Base-by-base conservation (phyloP, 352 stramenopile genomes). In the Phytophthora citrophthora region DNA sequence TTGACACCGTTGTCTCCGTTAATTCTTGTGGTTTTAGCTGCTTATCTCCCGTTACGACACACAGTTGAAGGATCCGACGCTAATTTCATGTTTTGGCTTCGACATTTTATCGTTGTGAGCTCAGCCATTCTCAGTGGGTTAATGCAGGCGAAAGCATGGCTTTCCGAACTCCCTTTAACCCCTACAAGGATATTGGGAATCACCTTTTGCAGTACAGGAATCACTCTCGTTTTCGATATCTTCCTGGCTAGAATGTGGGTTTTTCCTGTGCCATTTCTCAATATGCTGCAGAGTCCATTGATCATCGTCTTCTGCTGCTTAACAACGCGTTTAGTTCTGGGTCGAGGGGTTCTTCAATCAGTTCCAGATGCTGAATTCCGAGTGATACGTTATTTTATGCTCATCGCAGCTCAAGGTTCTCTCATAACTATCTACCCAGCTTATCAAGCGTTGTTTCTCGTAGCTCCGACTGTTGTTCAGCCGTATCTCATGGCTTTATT, bases 221-320 rank as follows among this genome's bases (percentile, higher is more conserved):
- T 72, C 5, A 67, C 63, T 2, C 49, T 45, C 5, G 52, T 13
- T 13, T 18, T 60, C 8, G n/a, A 34, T 15, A 24, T 61, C 16
- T 11, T 61, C 1, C 4, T 73, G 27, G 53, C 64, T 9, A 57
- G 44, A 8, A 10, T 54, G 0, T 73, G 66, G 52, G 29, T 61
- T 18, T 79, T 79, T 6, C 70, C 70, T 1, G 23, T 79, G 18
- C 70, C 70, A 11, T 79, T 79, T 51, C 51, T 78, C 29, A 73
- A 65, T 52, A 46, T 73, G 46, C 1, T 73, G 11, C 58, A 69
- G 11, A 57, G 40, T 20, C 64, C 64, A 4, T 20, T 63, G 15
- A 26, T 69, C 12, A 8, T 65, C 10, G 20, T 60, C 4, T 13
- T 64, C 15, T 50, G 57, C 6, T 40, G n/a, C 5, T 13, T 9